A percentile compares a stretch with the other conserved stretches of the same genome.
Conservation (phyloP, 2,329 filamentous ascomycete genomes). For the Phaeosphaeriaceae sp. region DNA sequence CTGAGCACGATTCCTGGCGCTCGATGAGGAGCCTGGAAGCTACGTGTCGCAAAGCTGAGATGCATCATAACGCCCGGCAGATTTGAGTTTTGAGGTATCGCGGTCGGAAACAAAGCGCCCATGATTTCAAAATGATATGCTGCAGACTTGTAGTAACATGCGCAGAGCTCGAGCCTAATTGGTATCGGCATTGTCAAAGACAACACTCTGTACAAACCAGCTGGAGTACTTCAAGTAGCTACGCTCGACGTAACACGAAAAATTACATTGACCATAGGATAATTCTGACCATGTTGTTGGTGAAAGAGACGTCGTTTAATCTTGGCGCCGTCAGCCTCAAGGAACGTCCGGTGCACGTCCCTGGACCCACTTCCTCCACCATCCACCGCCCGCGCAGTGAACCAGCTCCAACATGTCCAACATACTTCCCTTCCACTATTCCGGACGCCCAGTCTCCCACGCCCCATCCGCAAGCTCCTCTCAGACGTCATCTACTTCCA, state of each 20-base stretch:
- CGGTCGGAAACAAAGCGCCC: too few species aligned
- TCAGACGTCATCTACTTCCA: conserved; percentile 11
- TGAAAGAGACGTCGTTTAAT: not conserved
- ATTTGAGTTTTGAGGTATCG: not conserved
- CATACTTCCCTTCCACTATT: conserved; percentile 26
- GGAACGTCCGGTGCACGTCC: conserved; percentile 24
- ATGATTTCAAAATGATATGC: too few species aligned
- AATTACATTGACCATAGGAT: not conserved
- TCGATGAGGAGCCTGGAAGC: conserved; percentile 15
- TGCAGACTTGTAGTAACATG: not conserved
- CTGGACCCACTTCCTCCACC: conserved; percentile 29
- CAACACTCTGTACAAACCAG: too few species aligned
- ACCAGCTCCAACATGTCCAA: conserved; percentile 27
- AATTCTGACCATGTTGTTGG: not conserved
- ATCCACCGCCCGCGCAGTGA: conserved; percentile 7
- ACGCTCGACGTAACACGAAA: not conserved
- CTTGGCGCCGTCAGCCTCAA: conserved; percentile 20
- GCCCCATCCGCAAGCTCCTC: conserved; percentile 4
- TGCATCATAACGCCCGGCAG: not conserved
- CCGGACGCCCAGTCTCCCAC: conserved; percentile 17
- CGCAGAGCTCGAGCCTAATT: not conserved
- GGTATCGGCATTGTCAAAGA: too few species aligned
- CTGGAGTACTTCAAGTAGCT: not conserved
- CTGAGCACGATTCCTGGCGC: conserved; percentile 20
- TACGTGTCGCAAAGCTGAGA: conserved; percentile 16